Base-by-base conservation (phyloP, 176 grass and related monocot genomes). In the Aechmea fasciata region DNA sequence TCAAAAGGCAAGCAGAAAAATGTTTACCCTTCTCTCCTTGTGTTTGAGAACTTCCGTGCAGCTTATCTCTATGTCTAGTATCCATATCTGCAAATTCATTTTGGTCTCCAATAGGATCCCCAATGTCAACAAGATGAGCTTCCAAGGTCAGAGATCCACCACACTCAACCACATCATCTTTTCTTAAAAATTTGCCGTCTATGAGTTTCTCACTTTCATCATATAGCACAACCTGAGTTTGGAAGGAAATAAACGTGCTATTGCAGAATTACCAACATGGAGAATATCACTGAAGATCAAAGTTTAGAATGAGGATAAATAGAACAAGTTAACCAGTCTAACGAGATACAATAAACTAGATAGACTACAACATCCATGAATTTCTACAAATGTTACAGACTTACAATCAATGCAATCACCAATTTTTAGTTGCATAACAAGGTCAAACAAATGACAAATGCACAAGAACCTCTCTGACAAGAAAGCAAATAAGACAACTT, bases 41-140 rank as follows among this genome's bases (percentile, higher is more conserved):
- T 80, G 20, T 63, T 52, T 72, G 29, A 83, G 71, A 22, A 18
- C 67, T 61, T 69, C 49, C 29, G 50, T 24, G 57, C 48, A 61
- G 57, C 15, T 48, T 57, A 52, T 69, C 62, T 48, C 2, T 26
- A 1, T 52, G n/a, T 10, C 52, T 41, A 17, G 25, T 50, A 41
- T 73, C 51, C 53, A 23, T 52, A 71, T 83, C 71, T 64, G 77
- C 50, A 63, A 15, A 63, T 66, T 55, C 12, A 28, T 61, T 61
- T 19, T 10, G 61, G 55, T 78, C n/a, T 78, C 69, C 59, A 41
- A 63, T 61, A 6, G 71, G 59, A 48, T 83, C 73, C 26, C 81
- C 88, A 63, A 92, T 83, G 67, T 96, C 88, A 49, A 92, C 83
- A 77, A 96, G 86, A 77, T 92, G 76, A 81, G 70, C 68, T 8